Conservation (phyloP, 768 basidiomycete genomes). For the Gautieria morchelliformis region DNA sequence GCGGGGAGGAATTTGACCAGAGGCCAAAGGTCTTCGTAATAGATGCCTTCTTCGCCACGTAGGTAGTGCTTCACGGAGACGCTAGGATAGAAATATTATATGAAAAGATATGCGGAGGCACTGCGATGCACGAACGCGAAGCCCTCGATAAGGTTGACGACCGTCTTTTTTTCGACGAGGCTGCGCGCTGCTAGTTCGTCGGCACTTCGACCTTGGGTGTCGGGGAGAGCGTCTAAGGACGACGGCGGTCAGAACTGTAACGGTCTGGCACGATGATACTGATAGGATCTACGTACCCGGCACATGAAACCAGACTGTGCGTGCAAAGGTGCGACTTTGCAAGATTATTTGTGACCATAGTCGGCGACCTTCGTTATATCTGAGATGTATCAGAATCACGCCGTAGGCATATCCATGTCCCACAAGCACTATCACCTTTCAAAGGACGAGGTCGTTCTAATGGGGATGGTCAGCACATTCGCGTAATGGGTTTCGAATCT, state of each 20-base stretch:
- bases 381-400: background rate
- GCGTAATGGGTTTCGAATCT: too few relatives aligned
- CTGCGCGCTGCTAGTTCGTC: constrained; percentile 36
- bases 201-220: constrained; percentile 9
- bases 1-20: constrained; percentile 66
- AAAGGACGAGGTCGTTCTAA: constrained; percentile 57
- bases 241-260: background rate
- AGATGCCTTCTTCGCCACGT: constrained; percentile 37
- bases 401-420: background rate
- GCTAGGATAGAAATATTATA: constrained; percentile 1
- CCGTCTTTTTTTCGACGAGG: constrained; percentile 59
- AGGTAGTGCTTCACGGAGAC: constrained; percentile 65
- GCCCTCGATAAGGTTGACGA: constrained; percentile 58
- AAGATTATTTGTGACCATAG: constrained; percentile 63
- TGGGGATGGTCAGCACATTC: background rate
- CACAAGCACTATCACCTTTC: constrained; percentile 33
- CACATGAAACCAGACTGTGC: constrained; percentile 61
- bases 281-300: constrained; percentile 31
- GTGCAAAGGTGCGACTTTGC: constrained; percentile 41
- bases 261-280: constrained; percentile 10
- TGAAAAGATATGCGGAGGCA: background rate
- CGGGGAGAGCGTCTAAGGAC: constrained; percentile 16
- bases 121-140: constrained; percentile 26
- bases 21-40: constrained; percentile 48
- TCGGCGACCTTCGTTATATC: constrained; percentile 60